phyloP scores from a whole-genome alignment of 345 rosid species.

The Schrenkiella parvula region DNA sequence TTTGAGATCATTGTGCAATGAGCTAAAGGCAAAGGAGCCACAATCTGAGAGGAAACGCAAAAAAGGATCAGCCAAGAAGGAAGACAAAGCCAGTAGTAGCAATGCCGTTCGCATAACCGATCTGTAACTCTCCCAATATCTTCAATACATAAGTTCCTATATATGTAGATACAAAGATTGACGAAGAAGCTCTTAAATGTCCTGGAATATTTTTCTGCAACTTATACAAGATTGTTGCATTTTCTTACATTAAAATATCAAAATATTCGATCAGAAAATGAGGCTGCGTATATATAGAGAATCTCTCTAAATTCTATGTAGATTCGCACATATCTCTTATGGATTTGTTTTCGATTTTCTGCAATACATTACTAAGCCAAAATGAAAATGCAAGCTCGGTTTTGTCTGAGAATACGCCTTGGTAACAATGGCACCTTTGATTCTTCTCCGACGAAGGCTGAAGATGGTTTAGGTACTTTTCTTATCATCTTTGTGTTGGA shows the following conservation, averaged over 20 bases:
- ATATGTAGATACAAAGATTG: not conserved
- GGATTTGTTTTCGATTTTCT: not conserved
- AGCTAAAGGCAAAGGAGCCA: constrained; percentile 68
- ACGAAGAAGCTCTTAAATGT: not conserved
- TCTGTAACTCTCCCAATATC: not conserved
- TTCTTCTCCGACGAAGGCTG: not conserved
- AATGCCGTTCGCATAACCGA: constrained; percentile 33
- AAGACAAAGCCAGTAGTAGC: constrained; percentile 36
- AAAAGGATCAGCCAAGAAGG: constrained; percentile 52
- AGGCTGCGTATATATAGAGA: not conserved
- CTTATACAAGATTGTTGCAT: not conserved
- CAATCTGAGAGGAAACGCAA: constrained; percentile 68
- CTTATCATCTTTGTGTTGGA: not conserved
- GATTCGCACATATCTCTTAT: not conserved
- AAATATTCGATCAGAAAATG: not conserved
- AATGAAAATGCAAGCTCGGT: not conserved
- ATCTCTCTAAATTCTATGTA: not conserved
- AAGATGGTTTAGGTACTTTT: not conserved
- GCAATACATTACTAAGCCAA: not conserved
- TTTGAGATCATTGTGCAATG: constrained; percentile 59
- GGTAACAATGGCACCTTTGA: not conserved
- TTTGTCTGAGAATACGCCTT: not conserved
- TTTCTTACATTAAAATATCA: not conserved
- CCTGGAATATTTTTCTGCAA: not conserved
- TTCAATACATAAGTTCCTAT: not conserved